Base-by-base conservation (phyloP, 805 yeast genomes). In the Ogataea sp. region DNA sequence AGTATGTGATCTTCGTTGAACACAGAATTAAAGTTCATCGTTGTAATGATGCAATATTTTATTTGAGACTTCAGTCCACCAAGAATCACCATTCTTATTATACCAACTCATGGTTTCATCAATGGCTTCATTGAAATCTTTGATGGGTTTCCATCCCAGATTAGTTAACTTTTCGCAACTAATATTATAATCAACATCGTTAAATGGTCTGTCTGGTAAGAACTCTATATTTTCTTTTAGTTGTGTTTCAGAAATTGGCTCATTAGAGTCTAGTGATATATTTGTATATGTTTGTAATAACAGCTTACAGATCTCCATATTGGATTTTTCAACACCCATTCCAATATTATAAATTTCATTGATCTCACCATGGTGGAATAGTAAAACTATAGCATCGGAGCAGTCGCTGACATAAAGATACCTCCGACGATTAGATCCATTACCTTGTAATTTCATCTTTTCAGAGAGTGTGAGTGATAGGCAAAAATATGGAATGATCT, bases 361-460 rank as follows among this genome's bases (percentile, higher is more conserved):
- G 14, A 26, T 15, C 8, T 25, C 16, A 43, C 36, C 20, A 45
- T 40, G 21, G 2, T 46, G 40, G 55, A 56, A 50, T 1, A 64
- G 39, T 2, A 57, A 51, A 11, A 59, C 61, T 4, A 70, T 59
- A 2, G 73, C 78, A 2, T 39, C 37, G 3, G 59, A 47, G 24
- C 64, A 61, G 43, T 75, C 80, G 1, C 43, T 38, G 0, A 68
- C 67, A 48, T 70, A 70, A 20, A 75, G 49, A 47, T 71, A 75
- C 29, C 68, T 54, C 36, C 81, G 50, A 15, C 49, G 55, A 45
- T 69, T 53, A 5, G 43, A 20, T 4, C 81, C 81, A 27, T 56
- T 53, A 1, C 81, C 81, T 39, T 75, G 80, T 1, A 75, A 43
- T 1, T 55, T 53, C 18, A 73, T 57, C 27, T 47, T 45, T 33